Percentiles rank a stretch among this genome's conserved stretches.
Evolutionary conservation across 1,284 basidiomycete genomes (phyloP).

Genomic region (Erythrobasidium hasegawianum): DNA sequence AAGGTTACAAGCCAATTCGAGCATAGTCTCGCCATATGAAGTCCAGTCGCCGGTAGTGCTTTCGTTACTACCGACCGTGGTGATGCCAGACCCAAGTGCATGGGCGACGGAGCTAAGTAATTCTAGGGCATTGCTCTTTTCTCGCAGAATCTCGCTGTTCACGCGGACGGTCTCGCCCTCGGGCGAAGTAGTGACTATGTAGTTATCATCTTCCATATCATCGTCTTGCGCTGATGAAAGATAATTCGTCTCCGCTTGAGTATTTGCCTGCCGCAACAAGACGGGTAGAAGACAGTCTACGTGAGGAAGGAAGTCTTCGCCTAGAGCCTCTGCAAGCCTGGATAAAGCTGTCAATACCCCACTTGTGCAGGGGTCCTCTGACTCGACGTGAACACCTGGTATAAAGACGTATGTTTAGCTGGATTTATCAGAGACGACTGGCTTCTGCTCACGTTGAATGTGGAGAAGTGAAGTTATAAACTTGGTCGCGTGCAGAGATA

Average conservation of each 20-base stretch:
- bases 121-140: slow-evolving; percentile 20
- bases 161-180: slow-evolving; percentile 12
- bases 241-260: slow-evolving; percentile 10
- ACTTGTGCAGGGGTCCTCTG: slow-evolving; percentile 24
- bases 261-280: slow-evolving; percentile 17
- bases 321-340: slow-evolving; percentile 11
- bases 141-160: slow-evolving; percentile 21
- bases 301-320: slow-evolving; percentile 14
- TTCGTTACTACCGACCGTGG: slow-evolving; percentile 13
- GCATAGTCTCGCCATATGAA: slow-evolving; percentile 30
- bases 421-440: no score
- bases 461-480: slow-evolving; percentile 21
- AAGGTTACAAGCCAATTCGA: slow-evolving; percentile 12
- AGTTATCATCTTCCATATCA: slow-evolving; percentile 6
- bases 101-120: slow-evolving; percentile 20
- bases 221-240: slow-evolving; percentile 6
- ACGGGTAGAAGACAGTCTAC: slow-evolving; percentile 17
- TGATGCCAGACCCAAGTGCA: slow-evolving; percentile 15
- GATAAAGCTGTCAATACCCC: slow-evolving; percentile 9
- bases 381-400: neutral
- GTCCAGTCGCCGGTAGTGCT: slow-evolving; percentile 29
- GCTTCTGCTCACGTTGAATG: slow-evolving; percentile 21
- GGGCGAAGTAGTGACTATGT: neutral
- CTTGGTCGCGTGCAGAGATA: neutral
- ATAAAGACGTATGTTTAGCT: no score